Percentiles rank a stretch among this genome's conserved stretches.
Evolutionary conservation across 2,329 filamentous ascomycete species (phyloP).

Genomic region (Paecilomyces sp.): DNA sequence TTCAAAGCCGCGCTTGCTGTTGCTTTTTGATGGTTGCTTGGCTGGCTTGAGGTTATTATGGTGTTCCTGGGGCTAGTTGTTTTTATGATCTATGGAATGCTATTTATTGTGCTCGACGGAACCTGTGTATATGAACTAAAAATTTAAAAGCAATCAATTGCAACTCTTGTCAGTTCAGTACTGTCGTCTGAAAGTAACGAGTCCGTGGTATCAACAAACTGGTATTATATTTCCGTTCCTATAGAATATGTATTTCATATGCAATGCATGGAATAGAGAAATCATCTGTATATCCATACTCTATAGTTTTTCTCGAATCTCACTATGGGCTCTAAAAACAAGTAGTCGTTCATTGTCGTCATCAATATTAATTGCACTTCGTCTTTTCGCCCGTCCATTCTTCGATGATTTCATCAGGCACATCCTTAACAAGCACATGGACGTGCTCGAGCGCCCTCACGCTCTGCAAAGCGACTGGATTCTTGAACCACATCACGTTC

Average conservation of each 20-base stretch:
- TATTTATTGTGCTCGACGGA: not conserved
- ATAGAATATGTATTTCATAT: too few species aligned
- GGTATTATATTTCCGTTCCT: not conserved
- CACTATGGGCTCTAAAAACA: not conserved
- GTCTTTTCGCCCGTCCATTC: slow-evolving; percentile 37
- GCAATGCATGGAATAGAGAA: too few species aligned
- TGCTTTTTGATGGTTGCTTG: not conserved
- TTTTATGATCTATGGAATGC: not conserved
- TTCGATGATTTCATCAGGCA: slow-evolving; percentile 35
- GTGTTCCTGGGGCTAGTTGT: not conserved
- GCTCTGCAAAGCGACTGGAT: slow-evolving; percentile 55
- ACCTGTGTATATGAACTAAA: not conserved
- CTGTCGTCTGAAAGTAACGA: not conserved
- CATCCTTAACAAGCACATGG: slow-evolving; percentile 47
- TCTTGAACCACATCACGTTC: slow-evolving; percentile 59
- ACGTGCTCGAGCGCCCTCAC: slow-evolving; percentile 53
- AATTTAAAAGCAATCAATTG: not conserved
- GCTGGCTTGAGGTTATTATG: not conserved
- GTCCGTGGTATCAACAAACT: too few species aligned
- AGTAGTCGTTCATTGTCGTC: not conserved
- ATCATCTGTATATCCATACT: not conserved
- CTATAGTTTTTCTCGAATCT: not conserved
- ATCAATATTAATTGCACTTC: not conserved
- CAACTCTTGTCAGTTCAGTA: not conserved
- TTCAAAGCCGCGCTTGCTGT: not conserved